Evolutionary conservation across 2,329 filamentous ascomycete genomes (phyloP), one percentile per base, ranked within the genome.

Genomic region (Colletotrichum scovillei): DNA sequence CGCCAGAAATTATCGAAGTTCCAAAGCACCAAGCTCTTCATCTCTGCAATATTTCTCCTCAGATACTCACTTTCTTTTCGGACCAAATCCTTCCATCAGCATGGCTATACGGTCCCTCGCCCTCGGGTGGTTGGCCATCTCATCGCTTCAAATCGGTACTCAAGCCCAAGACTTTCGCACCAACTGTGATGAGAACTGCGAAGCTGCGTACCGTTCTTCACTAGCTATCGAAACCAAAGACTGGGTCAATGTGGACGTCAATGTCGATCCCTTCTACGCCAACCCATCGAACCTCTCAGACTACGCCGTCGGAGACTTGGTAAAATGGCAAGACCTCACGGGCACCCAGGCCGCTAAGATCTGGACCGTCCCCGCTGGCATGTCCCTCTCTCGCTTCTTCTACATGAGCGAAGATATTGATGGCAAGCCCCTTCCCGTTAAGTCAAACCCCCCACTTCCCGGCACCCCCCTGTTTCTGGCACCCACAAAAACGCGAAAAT

Each of bases 341-440:
- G n/a, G 32, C 14, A 46, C 12, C 22, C 49, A 66, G 5, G 24
- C 74, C 32, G 24, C 22, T 49, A 65, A 32, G 49, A 75, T 73
- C 32, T 76, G 64, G 63, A 69, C 74, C 12, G 49, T 77, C 14
- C 75, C 76, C 6, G 64, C 28, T 16, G 66, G 75, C 35, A 52
- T 68, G 42, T 68, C 65, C 2, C 57, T 68, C 22, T 68, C 65
- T 5, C 42, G 65, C 28, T 38, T 68, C 1, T 55, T 77, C 28
- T 77, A 76, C 62, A 58, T 75, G 55, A 76, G 68, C 14, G 76
- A 75, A 19, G 76, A 77, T 56, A 56, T 72, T 8, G 56, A 76
- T 35, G 35, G 73, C 30, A 75, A 69, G 2, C 59, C 72, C 6
- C 69, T 77, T 24, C 74, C 75, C 1, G 67, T 75, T 5, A n/a